Conservation (phyloP, 31 red algal genomes). For the Odonthalia washingtoniensis region DNA sequence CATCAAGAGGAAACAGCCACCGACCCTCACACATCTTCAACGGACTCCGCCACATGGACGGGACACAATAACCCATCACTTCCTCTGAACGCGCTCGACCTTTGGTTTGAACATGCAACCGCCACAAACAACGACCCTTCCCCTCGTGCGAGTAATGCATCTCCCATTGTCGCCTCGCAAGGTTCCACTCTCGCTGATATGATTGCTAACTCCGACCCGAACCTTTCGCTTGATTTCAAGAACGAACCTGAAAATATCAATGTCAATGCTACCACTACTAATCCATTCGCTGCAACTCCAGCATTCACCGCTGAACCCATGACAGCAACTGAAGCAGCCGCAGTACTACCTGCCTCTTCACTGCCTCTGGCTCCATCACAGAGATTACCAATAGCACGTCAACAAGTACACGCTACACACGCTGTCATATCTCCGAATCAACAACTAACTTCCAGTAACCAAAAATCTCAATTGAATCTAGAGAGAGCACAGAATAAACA, state of each 20-base stretch:
- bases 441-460: too few relatives aligned
- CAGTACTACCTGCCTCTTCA: background rate
- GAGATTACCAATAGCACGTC: background rate
- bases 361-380: background rate
- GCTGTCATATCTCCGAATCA: too few relatives aligned
- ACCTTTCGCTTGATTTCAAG: background rate
- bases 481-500: too few relatives aligned
- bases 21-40: too few relatives aligned
- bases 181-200: background rate
- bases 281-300: background rate
- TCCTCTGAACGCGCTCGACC: background rate
- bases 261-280: background rate
- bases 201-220: background rate
- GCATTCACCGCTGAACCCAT: background rate
- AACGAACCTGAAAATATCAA: background rate
- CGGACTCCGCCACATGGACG: too few relatives aligned
- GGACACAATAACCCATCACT: too few relatives aligned
- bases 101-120: slow-evolving; percentile 1
- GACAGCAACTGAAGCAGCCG: background rate
- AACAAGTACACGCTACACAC: background rate
- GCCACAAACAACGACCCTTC: background rate
- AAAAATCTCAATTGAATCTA: too few relatives aligned
- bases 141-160: too few relatives aligned
- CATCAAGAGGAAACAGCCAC: too few relatives aligned
- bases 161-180: background rate